Conservation (phyloP, 352 stramenopile species). For the Phytophthora hybrid region DNA sequence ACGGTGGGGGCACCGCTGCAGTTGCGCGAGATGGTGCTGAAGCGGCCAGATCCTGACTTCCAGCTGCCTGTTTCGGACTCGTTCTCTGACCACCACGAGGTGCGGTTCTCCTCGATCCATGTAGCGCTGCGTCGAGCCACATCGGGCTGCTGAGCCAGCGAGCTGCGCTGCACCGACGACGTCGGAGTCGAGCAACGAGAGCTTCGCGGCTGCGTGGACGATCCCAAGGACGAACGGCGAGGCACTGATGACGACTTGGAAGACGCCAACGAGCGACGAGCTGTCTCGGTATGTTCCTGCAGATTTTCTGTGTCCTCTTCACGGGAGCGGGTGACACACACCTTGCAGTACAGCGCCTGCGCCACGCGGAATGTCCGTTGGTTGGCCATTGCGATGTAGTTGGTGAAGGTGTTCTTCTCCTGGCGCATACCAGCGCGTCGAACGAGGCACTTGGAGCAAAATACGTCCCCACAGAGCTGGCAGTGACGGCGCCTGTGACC, state of each 20-base stretch:
- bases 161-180: constrained; percentile 22
- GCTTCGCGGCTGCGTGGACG: constrained; percentile 27
- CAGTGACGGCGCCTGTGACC: constrained; percentile 74
- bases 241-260: constrained; percentile 29
- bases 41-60: constrained; percentile 46
- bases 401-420: constrained; percentile 31
- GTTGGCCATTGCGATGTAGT: constrained; percentile 28
- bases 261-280: constrained; percentile 28
- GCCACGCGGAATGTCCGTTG: constrained; percentile 57
- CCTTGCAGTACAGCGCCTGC: constrained; percentile 69
- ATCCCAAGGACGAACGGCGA: constrained; percentile 31
- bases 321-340: constrained; percentile 64
- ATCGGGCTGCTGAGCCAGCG: constrained; percentile 16
- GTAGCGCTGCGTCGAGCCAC: constrained; percentile 28
- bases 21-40: constrained; percentile 46
- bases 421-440: constrained; percentile 52
- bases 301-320: constrained; percentile 37
- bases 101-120: constrained; percentile 40
- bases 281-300: constrained; percentile 22
- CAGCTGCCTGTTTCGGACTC: constrained; percentile 50
- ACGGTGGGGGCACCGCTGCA: constrained; percentile 41
- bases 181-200: constrained; percentile 26
- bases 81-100: constrained; percentile 52
- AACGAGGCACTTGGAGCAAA: constrained; percentile 78
- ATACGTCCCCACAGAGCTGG: constrained; percentile 76